These are phyloP conservation scores for Sporothrix phasma DNA, from an alignment of 2,329 filamentous ascomycete species.

Conservation along the genomic window DNA sequence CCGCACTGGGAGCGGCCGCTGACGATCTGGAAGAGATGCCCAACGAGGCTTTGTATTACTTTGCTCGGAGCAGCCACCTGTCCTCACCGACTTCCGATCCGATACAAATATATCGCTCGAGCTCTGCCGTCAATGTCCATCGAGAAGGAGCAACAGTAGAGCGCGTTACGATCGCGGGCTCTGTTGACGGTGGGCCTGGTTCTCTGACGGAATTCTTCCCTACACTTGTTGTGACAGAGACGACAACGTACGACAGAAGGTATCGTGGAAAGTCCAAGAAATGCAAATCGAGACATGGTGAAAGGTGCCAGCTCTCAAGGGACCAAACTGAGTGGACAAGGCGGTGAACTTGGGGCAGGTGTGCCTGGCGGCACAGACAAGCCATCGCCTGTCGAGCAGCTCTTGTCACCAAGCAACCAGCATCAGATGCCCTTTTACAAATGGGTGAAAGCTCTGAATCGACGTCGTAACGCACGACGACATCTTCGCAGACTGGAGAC, in stretches of 20 bases:
- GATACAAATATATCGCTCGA: conserved; percentile 5
- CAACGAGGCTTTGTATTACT: background rate
- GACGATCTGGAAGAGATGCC: background rate
- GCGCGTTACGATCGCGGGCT: background rate
- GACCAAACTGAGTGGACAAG: background rate
- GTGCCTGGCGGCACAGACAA: background rate
- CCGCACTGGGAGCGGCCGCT: background rate
- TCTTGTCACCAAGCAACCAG: background rate
- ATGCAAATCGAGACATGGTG: background rate
- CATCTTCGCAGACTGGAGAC: conserved; percentile 14
- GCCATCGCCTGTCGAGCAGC: background rate
- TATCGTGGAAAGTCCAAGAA: background rate
- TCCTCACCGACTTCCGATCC: conserved; percentile 7
- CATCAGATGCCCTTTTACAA: conserved; percentile 50
- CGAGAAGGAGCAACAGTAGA: background rate
- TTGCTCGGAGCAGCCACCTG: background rate
- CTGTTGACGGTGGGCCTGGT: background rate
- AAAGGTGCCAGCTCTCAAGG: background rate
- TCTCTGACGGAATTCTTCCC: background rate
- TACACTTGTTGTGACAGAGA: background rate
- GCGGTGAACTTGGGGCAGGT: background rate
- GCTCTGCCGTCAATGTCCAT: background rate
- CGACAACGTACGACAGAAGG: background rate
- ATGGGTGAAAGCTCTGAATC: conserved; percentile 63
- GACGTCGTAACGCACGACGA: conserved; percentile 39